Base-by-base conservation (phyloP, 2,329 filamentous ascomycete species). In the Botrytis paeoniae region DNA sequence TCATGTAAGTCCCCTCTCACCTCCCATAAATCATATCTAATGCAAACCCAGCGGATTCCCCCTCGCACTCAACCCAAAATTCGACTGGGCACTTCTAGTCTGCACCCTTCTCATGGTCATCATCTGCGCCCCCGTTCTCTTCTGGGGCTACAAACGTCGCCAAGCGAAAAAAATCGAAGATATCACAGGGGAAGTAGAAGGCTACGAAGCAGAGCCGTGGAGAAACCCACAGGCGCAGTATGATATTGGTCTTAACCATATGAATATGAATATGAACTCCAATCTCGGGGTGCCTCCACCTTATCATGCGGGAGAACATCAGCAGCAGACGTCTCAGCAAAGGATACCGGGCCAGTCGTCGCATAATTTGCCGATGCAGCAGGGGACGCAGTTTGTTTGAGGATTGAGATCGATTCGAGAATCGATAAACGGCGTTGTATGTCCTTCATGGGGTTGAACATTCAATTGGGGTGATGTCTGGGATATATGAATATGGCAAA, bases 61-160 rank as follows among this genome's bases (percentile, higher is more conserved):
- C 0, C 86, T 90, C 70, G 88, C 89, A 4, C 81, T 85, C 22
- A 86, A 86, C 70, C 77, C 82, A n/a, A 80, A 79, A 63, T 85
- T 84, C 73, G 82, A 85, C 75, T 85, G 83, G 77, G 82, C 85
- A 48, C 83, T 88, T n/a, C 82, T 84, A 14, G 85, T 82, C 37
- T 78, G 87, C 45, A 80, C 87, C 45, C 73, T 78, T 1, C 80
- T 88, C 65, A 80, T 86, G 63, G 68, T 86, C 8, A 80, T 82
- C 45, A 79, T 85, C 65, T 69, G 81, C 5, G 77, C 83, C 37
- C 76, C 82, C 18, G 63, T 77, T 20, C 64, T 68, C 9, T 77
- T 75, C 73, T 78, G 75, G 75, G 66, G 59, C n/a, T 70, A 45
- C 20, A 73, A 41, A 45, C 57, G 66, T 37, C 54, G 54, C 12